Base-by-base conservation (phyloP, 306 rosid genomes). In the Quercus rubra region DNA sequence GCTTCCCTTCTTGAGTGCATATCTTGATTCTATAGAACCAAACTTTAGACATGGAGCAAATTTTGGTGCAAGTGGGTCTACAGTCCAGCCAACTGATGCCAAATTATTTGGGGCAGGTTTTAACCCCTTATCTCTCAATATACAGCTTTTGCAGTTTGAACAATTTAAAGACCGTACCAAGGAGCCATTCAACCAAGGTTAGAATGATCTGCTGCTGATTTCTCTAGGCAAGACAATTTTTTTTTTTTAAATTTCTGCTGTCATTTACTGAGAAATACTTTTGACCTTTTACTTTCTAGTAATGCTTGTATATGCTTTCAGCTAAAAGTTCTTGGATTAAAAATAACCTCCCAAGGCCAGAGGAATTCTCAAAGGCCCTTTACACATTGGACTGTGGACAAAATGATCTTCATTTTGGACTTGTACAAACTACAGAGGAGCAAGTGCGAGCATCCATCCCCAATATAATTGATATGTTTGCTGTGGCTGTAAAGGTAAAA, bases 321-420 rank as follows among this genome's bases (percentile, higher is more conserved):
- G 81, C 30, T 54, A 64, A 27, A 38, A 71, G 73, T 14, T 59
- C 80, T 4, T 35, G 43, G 6, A 20, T 76, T 67, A 69, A 12
- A 19, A 18, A 17, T 35, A 76, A 49, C 15, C 30, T 61, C 21
- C 81, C 81, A 1, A 71, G 41, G 20, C 70, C 81, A 54, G 56
- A 73, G 23, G 71, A 77, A 27, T 82, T 71, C 81, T 71, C 78
- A 5, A 71, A 52, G 54, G 78, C 85, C 59, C 33, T 82, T 61
- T 78, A 78, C 71, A 78, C 82, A 33, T 21, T 77, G 30, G 85
- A 77, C 72, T 30, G 69, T 5, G 79, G 85, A 66, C 78, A 77
- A 38, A 78, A 66, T 46, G 85, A 82, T 41, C 74, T 82, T 72
- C 1, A 17, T 57, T 59, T 28, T 25, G 76, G 49, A 28, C 23